Evolutionary conservation across 768 basidiomycete species (phyloP), one percentile per base, ranked within the genome.

Genomic region (Fistulinella prunicolor): DNA sequence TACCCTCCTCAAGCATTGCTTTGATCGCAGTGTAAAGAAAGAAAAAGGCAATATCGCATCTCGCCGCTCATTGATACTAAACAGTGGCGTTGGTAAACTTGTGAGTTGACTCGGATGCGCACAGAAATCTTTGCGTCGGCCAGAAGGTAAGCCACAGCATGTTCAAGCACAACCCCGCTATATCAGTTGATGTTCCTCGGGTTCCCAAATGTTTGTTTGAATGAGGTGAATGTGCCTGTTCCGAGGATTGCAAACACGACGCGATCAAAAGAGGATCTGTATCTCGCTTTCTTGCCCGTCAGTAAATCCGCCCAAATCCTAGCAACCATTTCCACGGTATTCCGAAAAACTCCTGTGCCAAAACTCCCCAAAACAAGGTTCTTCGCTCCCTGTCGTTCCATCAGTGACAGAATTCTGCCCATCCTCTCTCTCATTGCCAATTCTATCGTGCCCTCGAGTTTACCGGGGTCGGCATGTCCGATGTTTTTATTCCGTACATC

Each of bases 1-100:
- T 56, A 89, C 86, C 1, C 74, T 92, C n/a, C 74, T 92, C 60
- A 87, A 86, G 63, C 91, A 94, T 62, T 94, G 90, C 65, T 79
- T 94, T 39, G 83, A 86, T 37, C 77, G 82, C n/a, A n/a, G n/a
- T 13, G 64, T 81, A 39, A 80, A 72, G 66, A 71, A 69, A 20
- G 73, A 76, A 47, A 58, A 40, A 20, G 56, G n/a, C n/a, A n/a
- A n/a, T n/a, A n/a, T n/a, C n/a, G n/a, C n/a, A n/a, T n/a, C n/a
- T n/a, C n/a, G n/a, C n/a, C n/a, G n/a, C n/a, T n/a, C n/a, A n/a
- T n/a, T n/a, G n/a, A n/a, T n/a, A n/a, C n/a, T n/a, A n/a, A n/a
- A n/a, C n/a, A n/a, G n/a, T n/a, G n/a, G n/a, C n/a, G n/a, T n/a
- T n/a, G n/a, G n/a, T n/a, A n/a, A n/a, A n/a, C n/a, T n/a, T n/a